These are phyloP conservation scores for Lecanoromycetidae sp. DNA, from an alignment of 2,329 filamentous ascomycete species.

Conservation along the genomic window DNA sequence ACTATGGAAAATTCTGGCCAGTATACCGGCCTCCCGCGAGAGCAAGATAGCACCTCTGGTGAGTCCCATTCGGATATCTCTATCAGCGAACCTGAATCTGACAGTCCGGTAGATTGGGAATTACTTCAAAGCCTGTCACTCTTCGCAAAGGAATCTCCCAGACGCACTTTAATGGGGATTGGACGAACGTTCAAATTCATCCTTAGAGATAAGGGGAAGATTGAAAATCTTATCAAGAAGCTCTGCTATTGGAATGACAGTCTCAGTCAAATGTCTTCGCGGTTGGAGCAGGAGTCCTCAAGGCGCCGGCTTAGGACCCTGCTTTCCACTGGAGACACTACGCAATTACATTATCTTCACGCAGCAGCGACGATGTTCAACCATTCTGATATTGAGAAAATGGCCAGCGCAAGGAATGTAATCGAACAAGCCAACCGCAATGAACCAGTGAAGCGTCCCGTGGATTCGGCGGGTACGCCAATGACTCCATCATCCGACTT, in stretches of 20 bases:
- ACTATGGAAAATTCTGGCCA: constrained; percentile 10
- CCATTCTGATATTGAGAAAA: constrained; percentile 13
- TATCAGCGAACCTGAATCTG: not conserved
- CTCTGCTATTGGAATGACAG: constrained; percentile 16
- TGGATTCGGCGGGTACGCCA: not conserved
- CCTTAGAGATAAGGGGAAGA: constrained; percentile 9
- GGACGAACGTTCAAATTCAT: constrained; percentile 14
- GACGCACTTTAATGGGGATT: constrained; percentile 2
- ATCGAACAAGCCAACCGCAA: constrained; percentile 8
- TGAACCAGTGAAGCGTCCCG: constrained; percentile 1
- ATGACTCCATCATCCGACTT: not conserved
- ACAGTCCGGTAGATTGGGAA: constrained; percentile 6
- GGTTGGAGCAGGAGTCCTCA: constrained; percentile 14
- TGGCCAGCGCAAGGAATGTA: constrained; percentile 11
- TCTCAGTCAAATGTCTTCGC: constrained; percentile 13
- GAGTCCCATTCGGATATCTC: not conserved
- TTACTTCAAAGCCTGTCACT: constrained; percentile 10
- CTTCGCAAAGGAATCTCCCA: constrained; percentile 8
- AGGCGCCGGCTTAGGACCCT: constrained; percentile 13
- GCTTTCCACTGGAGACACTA: constrained; percentile 10
- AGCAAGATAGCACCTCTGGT: constrained; percentile 11
- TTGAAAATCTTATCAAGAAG: constrained; percentile 13
- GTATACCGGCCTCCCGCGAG: constrained; percentile 6
- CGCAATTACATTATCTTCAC: constrained; percentile 8
- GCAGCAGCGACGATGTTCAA: constrained; percentile 13